A percentile compares a stretch with the other conserved stretches of the same genome.
These are phyloP conservation scores for Furcasterigmium sp. DNA, from an alignment of 2,329 filamentous ascomycete species.

Conservation along the genomic window DNA sequence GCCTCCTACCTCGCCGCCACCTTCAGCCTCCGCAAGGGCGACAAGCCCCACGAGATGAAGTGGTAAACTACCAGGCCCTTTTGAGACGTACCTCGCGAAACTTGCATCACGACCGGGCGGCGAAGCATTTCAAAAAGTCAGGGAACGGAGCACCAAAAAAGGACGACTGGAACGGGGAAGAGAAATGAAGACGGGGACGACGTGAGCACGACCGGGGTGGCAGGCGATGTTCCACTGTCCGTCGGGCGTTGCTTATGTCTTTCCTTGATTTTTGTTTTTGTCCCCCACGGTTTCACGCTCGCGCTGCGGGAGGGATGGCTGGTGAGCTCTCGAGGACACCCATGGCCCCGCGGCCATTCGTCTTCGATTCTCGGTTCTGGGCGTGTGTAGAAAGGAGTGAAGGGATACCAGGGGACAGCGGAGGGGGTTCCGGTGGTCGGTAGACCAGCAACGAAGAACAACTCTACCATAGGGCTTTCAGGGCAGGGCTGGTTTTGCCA, in stretches of 20 bases:
- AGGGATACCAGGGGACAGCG: not conserved
- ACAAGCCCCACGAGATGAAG: constrained; percentile 99
- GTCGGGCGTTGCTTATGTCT: too few relatives aligned
- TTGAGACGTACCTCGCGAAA: not conserved
- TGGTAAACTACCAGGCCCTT: constrained; percentile 60
- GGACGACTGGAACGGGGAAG: constrained; percentile 12
- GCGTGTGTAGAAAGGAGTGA: not conserved
- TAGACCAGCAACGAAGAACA: constrained; percentile 4
- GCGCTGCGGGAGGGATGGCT: too few relatives aligned
- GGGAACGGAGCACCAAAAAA: constrained; percentile 5
- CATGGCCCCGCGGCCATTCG: too few relatives aligned
- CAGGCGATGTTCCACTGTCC: too few relatives aligned
- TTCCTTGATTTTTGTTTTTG: too few relatives aligned
- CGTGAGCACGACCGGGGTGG: too few relatives aligned
- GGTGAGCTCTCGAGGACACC: too few relatives aligned
- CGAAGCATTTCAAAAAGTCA: not conserved
- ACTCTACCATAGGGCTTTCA: constrained; percentile 7
- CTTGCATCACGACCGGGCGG: constrained; percentile 1
- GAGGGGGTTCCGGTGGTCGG: constrained; percentile 1
- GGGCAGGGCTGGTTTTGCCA: constrained; percentile 51
- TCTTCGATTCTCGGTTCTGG: constrained; percentile 27
- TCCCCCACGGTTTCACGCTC: too few relatives aligned
- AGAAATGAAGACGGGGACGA: constrained; percentile 28
- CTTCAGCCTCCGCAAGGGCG: constrained; percentile 98
- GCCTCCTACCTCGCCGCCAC: constrained; percentile 88